Percentiles rank a stretch among this genome's conserved stretches.
These are phyloP conservation scores for Trichoderma gracile DNA, from an alignment of 2,329 filamentous ascomycete genomes.

Conservation along the genomic window DNA sequence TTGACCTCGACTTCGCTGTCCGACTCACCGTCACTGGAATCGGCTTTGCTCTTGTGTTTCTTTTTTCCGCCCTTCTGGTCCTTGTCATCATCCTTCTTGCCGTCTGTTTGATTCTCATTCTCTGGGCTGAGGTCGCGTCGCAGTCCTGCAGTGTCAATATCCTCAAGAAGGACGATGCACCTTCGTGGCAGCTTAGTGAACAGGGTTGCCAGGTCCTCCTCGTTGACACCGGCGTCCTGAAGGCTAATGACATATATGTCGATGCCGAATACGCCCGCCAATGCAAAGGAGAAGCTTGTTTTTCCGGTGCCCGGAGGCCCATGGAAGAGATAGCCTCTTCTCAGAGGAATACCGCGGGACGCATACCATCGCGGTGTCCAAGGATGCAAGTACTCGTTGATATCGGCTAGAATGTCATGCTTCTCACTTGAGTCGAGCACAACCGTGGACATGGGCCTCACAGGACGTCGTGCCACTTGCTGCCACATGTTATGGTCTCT, in stretches of 20 bases:
- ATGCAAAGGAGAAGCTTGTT: conserved; percentile 65
- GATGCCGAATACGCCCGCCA: conserved; percentile 66
- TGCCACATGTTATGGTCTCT: conserved; percentile 54
- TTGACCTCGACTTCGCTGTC: conserved; percentile 30
- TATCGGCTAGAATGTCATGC: conserved; percentile 64
- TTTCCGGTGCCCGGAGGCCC: conserved; percentile 76
- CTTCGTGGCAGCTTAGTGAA: conserved; percentile 62
- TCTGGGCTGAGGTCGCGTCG: conserved; percentile 44
- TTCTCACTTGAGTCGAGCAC: conserved; percentile 70
- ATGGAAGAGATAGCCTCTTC: conserved; percentile 75
- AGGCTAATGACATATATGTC: conserved; percentile 64
- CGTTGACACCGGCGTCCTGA: conserved; percentile 60
- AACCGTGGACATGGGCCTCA: conserved; percentile 72
- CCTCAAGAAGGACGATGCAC: conserved; percentile 68
- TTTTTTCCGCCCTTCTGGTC: conserved; percentile 30
- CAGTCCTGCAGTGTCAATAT: conserved; percentile 67
- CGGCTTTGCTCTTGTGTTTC: conserved; percentile 33
- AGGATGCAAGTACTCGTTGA: conserved; percentile 77
- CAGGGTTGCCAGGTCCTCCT: conserved; percentile 59
- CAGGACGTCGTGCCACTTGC: conserved; percentile 62
- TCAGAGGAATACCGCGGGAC: conserved; percentile 71
- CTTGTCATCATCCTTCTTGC: conserved; percentile 28
- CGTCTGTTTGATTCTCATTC: conserved; percentile 28
- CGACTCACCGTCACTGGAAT: conserved; percentile 33
- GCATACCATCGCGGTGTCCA: conserved; percentile 72